Evolutionary conservation across 441 rosid species (phyloP), one percentile per base, ranked within the genome.

Genomic region (Arabidopsis lyrata): DNA sequence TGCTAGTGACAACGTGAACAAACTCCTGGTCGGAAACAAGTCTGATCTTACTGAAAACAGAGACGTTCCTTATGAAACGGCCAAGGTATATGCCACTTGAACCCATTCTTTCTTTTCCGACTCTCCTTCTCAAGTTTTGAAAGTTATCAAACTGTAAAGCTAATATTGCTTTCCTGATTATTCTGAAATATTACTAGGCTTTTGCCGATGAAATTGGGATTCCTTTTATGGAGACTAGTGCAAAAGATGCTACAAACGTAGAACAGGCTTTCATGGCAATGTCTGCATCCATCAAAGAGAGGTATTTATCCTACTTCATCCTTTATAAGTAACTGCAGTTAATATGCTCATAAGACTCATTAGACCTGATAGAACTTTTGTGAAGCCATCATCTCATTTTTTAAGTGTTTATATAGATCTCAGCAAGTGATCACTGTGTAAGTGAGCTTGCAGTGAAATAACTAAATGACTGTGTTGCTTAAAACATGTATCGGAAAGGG

Each of bases 161-260:
- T 66, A 8, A 2, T 15, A 22, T 15, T 50, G 44, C 48, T 29
- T 15, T 57, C 50, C 41, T 70, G 39, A 24, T 76, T 16, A 18
- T 9, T 45, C 14, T 12, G 9, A 45, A 32, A 59, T 54, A 12
- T 31, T 42, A 29, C 1, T 44, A 85, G 86, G 88, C 85, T 42
- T 85, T 85, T 84, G 87, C 91, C 0, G 86, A 87, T 78, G 84
- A 87, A 62, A 77, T 84, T 75, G 87, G 91, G 56, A 72, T 87
- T 66, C 86, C 91, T 44, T 87, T 87, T 77, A 75, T 87, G 91
- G 89, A 85, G 77, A 87, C 87, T 5, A 87, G 91, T 68, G 89
- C 89, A 27, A 84, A 84, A 76, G 75, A 78, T 76, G 76, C 91
- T 54, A 78, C 84, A 16, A 85, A 85, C 66, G 88, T 85, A 64